Conservation (phyloP, 139 green algal species). For the Zygnema circumcarinatum region DNA sequence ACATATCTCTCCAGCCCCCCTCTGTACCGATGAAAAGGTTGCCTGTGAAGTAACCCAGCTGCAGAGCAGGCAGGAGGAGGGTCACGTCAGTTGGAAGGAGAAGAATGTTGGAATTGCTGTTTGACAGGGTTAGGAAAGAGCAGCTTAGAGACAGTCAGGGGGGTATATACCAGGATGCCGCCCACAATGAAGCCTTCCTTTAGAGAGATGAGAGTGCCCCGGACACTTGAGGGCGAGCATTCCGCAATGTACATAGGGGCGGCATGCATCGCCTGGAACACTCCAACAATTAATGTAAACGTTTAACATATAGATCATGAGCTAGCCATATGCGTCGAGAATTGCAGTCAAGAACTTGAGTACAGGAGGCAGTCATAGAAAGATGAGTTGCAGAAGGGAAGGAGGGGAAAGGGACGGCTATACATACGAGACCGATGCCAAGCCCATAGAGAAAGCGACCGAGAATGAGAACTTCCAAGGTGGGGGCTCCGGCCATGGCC, state of each 20-base stretch:
- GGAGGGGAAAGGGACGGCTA: not conserved
- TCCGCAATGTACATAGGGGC: slow-evolving; percentile 94
- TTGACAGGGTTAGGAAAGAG: not conserved
- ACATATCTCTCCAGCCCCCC: slow-evolving; percentile 87
- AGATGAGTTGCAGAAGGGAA: not conserved
- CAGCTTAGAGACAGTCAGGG: not conserved
- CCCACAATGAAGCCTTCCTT: slow-evolving; percentile 88
- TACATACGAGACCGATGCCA: slow-evolving; percentile 81
- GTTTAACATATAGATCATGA: not conserved
- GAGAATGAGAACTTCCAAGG: slow-evolving; percentile 68
- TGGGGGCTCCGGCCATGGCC: slow-evolving; percentile 52
- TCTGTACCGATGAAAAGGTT: slow-evolving; percentile 65
- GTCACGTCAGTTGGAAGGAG: too few species aligned
- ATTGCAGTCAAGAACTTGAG: not conserved
- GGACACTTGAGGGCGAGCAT: slow-evolving; percentile 73
- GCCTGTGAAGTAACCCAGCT: slow-evolving; percentile 76
- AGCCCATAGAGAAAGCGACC: slow-evolving; percentile 81
- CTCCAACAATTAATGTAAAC: not conserved
- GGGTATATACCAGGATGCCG: slow-evolving; percentile 77
- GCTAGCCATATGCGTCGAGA: not conserved
- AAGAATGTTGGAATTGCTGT: too few species aligned
- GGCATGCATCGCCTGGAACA: slow-evolving; percentile 80
- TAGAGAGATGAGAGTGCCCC: slow-evolving; percentile 81
- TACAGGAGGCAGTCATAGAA: not conserved
- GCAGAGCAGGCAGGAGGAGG: slow-evolving; percentile 6